phyloP scores from a whole-genome alignment of 139 green algal species.

The Astrephomene gubernaculifera region DNA sequence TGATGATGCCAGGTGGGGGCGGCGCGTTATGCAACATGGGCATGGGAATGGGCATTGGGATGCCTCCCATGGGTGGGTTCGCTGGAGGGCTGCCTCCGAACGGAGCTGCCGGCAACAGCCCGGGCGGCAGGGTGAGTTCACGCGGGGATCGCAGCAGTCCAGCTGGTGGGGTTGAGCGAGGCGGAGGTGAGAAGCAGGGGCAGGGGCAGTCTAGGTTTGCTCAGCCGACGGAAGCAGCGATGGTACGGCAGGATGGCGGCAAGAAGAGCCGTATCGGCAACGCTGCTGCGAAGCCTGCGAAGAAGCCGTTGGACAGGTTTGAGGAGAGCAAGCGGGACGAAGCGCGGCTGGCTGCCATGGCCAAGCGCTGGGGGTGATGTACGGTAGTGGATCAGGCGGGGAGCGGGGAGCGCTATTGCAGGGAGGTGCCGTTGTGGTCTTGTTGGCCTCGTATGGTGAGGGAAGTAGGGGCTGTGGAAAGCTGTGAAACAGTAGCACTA shows the following conservation, averaged over 20 bases:
- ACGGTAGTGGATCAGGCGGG: too few species aligned
- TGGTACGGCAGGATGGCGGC: slow-evolving; percentile 1
- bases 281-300: slow-evolving; percentile 6
- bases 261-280: slow-evolving; percentile 25
- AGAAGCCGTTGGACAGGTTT: slow-evolving; percentile 54
- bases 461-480: too few species aligned
- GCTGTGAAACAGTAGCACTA: too few species aligned
- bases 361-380: slow-evolving; percentile 47
- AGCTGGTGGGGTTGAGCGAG: background rate
- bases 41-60: background rate
- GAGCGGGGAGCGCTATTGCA: too few species aligned
- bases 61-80: background rate
- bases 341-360: slow-evolving; percentile 48
- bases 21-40: slow-evolving; percentile 16
- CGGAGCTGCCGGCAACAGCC: background rate
- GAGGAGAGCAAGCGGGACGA: slow-evolving; percentile 53
- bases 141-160: slow-evolving; percentile 4
- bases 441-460: too few species aligned
- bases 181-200: slow-evolving; percentile 10
- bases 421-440: too few species aligned
- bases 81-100: slow-evolving; percentile 7
- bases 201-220: slow-evolving; percentile 46
- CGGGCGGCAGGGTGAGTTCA: background rate
- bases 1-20: background rate
- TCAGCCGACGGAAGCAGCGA: slow-evolving; percentile 15